Evolutionary conservation across 352 stramenopile genomes (phyloP).

Genomic region (Salisapilia sapeloensis): DNA sequence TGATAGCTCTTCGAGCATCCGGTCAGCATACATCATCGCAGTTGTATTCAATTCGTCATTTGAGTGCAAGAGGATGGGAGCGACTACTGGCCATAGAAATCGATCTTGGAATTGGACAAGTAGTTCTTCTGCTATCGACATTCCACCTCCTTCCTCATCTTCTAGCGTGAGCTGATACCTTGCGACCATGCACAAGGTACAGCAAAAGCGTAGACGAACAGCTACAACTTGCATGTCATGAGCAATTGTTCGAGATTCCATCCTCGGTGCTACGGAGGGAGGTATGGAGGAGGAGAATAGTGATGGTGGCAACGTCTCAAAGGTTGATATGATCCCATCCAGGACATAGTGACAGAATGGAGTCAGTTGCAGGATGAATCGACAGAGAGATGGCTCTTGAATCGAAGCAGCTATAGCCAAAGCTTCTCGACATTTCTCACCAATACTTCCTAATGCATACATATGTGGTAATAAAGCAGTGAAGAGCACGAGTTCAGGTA

Average conservation of each 20-base stretch:
- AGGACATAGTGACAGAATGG: constrained; percentile 80
- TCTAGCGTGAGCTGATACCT: constrained; percentile 40
- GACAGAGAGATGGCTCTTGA: constrained; percentile 55
- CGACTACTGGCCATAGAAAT: constrained; percentile 47
- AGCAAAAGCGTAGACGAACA: constrained; percentile 65
- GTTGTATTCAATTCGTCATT: constrained; percentile 49
- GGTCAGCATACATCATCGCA: constrained; percentile 49
- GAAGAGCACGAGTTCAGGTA: constrained; percentile 71
- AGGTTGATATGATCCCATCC: constrained; percentile 68
- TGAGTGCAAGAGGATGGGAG: constrained; percentile 49
- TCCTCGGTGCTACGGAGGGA: too few relatives aligned
- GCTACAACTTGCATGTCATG: constrained; percentile 37
- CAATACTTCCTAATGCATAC: constrained; percentile 61
- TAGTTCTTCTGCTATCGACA: constrained; percentile 62
- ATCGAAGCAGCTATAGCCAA: constrained; percentile 63
- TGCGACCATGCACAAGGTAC: constrained; percentile 66
- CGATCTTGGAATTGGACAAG: constrained; percentile 46
- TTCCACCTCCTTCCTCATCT: constrained; percentile 15
- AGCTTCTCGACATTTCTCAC: constrained; percentile 69
- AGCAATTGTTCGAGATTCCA: too few relatives aligned
- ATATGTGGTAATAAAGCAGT: constrained; percentile 72
- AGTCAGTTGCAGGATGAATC: constrained; percentile 73
- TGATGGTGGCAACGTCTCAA: constrained; percentile 59
- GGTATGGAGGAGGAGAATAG: constrained; percentile 9
- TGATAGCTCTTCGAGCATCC: constrained; percentile 70